phyloP scores from a whole-genome alignment of 73 alveolate species.

The Stentor roeselii region DNA sequence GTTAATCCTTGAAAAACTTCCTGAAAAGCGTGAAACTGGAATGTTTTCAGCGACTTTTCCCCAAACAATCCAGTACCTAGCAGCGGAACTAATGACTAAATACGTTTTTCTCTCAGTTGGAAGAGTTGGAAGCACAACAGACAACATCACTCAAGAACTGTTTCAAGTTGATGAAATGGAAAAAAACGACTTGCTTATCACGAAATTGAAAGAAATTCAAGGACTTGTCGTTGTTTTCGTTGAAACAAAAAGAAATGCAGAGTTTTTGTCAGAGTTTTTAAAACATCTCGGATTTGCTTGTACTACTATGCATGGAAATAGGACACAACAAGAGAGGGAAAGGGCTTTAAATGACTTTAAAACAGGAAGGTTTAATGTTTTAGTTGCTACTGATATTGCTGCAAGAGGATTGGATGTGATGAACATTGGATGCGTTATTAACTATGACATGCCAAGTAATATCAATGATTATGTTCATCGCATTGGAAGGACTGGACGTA shows the following conservation, averaged over 20 bases:
- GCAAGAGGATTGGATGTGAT: constrained; percentile 98
- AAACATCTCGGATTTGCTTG: not conserved
- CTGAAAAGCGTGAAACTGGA: not conserved
- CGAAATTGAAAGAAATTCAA: not conserved
- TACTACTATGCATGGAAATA: constrained; percentile 75
- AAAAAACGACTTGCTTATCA: not conserved
- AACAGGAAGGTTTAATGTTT: constrained; percentile 83
- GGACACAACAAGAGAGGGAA: constrained; percentile 70
- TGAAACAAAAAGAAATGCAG: constrained; percentile 70
- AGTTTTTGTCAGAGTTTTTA: constrained; percentile 41
- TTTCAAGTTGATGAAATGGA: constrained; percentile 29
- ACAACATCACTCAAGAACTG: constrained; percentile 43
- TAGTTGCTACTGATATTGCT: constrained; percentile 99
- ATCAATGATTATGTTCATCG: constrained; percentile 96
- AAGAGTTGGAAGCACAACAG: constrained; percentile 57
- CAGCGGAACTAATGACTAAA: constrained; percentile 65
- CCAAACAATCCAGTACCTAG: constrained; percentile 62
- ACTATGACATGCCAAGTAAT: constrained; percentile 96
- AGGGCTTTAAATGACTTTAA: constrained; percentile 84
- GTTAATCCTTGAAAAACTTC: constrained; percentile 39
- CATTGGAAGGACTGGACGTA: constrained; percentile 98
- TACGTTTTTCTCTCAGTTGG: constrained; percentile 63
- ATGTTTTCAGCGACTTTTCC: constrained; percentile 54
- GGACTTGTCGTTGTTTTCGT: constrained; percentile 48
- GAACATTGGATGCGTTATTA: constrained; percentile 92